Evolutionary conservation across 495 filamentous ascomycete species (phyloP).

Genomic region (Tetracladium marchalianum): DNA sequence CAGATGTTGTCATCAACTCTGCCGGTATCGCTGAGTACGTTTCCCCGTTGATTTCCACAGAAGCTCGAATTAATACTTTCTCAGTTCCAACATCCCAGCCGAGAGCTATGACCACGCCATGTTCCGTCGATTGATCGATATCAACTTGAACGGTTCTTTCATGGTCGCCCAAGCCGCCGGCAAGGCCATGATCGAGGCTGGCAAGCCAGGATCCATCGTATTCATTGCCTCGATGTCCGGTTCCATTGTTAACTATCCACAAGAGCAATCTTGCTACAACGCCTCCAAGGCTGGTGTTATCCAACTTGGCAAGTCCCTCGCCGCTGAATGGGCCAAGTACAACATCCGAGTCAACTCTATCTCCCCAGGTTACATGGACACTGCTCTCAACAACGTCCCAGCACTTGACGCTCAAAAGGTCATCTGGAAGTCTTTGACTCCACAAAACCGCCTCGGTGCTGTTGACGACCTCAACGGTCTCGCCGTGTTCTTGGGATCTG

Average conservation of each 20-base stretch:
- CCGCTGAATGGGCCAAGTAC: constrained; percentile 71
- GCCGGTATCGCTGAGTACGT: constrained; percentile 71
- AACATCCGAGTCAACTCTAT: constrained; percentile 70
- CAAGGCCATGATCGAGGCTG: constrained; percentile 52
- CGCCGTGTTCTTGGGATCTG: constrained; percentile 67
- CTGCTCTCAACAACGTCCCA: constrained; percentile 61
- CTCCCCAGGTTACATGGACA: constrained; percentile 73
- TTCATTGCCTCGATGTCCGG: constrained; percentile 73
- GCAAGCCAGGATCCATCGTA: constrained; percentile 60
- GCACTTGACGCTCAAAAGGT: constrained; percentile 67
- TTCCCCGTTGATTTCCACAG: background rate
- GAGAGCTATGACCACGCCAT: constrained; percentile 43
- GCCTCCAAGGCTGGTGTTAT: constrained; percentile 73
- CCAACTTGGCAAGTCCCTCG: constrained; percentile 65
- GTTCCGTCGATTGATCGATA: constrained; percentile 65
- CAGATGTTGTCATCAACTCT: constrained; percentile 72
- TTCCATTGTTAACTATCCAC: constrained; percentile 68
- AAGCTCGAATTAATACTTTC: background rate
- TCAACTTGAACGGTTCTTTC: constrained; percentile 69
- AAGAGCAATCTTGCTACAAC: constrained; percentile 72
- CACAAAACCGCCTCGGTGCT: constrained; percentile 59
- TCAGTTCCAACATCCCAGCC: constrained; percentile 48
- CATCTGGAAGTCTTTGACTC: constrained; percentile 68
- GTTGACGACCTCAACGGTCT: constrained; percentile 68
- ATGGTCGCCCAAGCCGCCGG: constrained; percentile 55